These are phyloP conservation scores for Blastomyces emzantsi DNA, from an alignment of 2,329 filamentous ascomycete genomes.

Conservation along the genomic window DNA sequence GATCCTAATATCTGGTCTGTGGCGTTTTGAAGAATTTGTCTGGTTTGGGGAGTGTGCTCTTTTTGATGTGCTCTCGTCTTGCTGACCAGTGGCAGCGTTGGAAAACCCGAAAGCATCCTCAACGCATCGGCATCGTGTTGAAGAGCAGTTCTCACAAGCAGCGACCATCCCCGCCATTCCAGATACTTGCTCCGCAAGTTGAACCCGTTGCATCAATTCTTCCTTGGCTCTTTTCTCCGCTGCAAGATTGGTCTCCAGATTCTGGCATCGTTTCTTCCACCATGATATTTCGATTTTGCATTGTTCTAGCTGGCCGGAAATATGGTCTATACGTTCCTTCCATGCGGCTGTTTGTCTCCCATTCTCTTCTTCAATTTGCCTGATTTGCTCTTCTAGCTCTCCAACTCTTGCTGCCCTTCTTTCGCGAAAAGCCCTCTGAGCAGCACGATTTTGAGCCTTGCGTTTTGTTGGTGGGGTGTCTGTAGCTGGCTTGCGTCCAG, in stretches of 20 bases:
- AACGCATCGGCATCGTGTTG: slow-evolving; percentile 54
- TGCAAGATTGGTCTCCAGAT: slow-evolving; percentile 54
- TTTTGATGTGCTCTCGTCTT: slow-evolving; percentile 27
- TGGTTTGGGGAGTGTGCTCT: slow-evolving; percentile 28
- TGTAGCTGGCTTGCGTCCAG: slow-evolving; percentile 88
- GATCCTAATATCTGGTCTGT: slow-evolving; percentile 42
- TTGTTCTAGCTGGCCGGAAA: slow-evolving; percentile 59
- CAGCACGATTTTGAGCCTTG: slow-evolving; percentile 91
- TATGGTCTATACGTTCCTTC: slow-evolving; percentile 44
- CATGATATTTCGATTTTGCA: slow-evolving; percentile 45
- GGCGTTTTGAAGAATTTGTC: slow-evolving; percentile 42
- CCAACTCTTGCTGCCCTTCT: slow-evolving; percentile 84
- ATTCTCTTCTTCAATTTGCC: slow-evolving; percentile 40
- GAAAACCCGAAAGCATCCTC: slow-evolving; percentile 46
- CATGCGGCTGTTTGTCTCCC: slow-evolving; percentile 42
- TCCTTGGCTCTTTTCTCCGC: slow-evolving; percentile 37
- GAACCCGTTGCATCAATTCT: slow-evolving; percentile 31
- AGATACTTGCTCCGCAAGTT: slow-evolving; percentile 21
- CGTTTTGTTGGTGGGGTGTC: slow-evolving; percentile 78
- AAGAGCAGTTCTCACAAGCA: slow-evolving; percentile 58
- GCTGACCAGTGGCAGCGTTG: slow-evolving; percentile 30
- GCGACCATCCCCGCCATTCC: slow-evolving; percentile 35
- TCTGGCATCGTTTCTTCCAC: slow-evolving; percentile 48
- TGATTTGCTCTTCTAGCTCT: slow-evolving; percentile 49
- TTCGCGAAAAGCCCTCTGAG: slow-evolving; percentile 86